phyloP scores from a whole-genome alignment of 495 filamentous ascomycete species.

The Aspergillus nidulans region DNA sequence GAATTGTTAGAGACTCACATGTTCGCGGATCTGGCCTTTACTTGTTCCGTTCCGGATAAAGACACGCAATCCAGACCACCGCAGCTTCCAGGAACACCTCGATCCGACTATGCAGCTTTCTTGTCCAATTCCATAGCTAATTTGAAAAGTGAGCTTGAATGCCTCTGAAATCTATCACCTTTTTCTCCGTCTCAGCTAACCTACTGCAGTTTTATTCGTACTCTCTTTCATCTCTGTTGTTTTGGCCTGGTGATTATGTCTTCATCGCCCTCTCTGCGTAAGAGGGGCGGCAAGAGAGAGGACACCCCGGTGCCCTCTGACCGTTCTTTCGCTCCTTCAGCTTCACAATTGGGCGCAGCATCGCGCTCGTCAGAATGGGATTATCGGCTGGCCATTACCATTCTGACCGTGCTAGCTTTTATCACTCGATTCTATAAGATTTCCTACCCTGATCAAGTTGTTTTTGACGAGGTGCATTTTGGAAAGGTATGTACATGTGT shows the following conservation, averaged over 20 bases:
- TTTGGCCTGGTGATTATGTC: constrained; percentile 29
- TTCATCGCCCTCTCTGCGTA: constrained; percentile 45
- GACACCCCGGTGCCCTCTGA: constrained; percentile 27
- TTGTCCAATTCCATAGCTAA: constrained; percentile 9
- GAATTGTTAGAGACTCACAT: constrained; percentile 2
- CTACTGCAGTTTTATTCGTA: constrained; percentile 5
- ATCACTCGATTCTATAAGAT: constrained; percentile 93
- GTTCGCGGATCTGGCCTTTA: constrained; percentile 14
- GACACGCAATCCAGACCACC: constrained; percentile 24
- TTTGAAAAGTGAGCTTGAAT: constrained; percentile 1
- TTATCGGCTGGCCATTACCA: constrained; percentile 72
- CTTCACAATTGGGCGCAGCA: constrained; percentile 13
- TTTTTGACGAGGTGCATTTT: constrained; percentile 99
- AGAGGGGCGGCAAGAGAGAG: constrained; percentile 49
- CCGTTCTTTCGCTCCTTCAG: constrained; percentile 22
- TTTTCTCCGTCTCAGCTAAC: constrained; percentile 1
- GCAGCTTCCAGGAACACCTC: background rate
- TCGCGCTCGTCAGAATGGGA: constrained; percentile 61
- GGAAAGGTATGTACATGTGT: constrained; percentile 72
- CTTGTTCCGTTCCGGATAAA: constrained; percentile 24
- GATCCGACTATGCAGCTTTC: constrained; percentile 17
- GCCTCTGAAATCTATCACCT: background rate
- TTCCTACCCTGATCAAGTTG: constrained; percentile 88
- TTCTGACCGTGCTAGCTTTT: constrained; percentile 83
- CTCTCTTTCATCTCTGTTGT: constrained; percentile 30